phyloP scores from a whole-genome alignment of 345 rosid species.

The Pugionium dolabratum region DNA sequence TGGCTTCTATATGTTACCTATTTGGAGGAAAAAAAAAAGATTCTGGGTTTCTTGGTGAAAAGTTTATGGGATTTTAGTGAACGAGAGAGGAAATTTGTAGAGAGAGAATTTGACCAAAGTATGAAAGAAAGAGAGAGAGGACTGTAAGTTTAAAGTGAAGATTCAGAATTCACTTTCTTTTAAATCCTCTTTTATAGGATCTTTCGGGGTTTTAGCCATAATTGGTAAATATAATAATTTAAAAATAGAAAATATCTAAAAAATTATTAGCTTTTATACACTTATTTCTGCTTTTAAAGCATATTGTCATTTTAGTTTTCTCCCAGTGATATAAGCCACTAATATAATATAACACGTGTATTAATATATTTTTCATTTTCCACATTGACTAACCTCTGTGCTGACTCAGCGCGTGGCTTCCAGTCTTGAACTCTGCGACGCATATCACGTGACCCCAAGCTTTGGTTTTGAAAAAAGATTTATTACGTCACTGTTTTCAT shows the following conservation, averaged over 20 bases:
- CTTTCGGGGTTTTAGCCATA: conserved; percentile 24
- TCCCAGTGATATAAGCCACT: not conserved
- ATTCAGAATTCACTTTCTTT: conserved; percentile 25
- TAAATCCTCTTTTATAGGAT: conserved; percentile 36
- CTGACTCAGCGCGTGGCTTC: conserved; percentile 42
- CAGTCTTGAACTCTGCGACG: conserved; percentile 38
- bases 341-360: conserved; percentile 41
- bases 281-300: not conserved
- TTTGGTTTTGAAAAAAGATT: not conserved
- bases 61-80: not conserved
- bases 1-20: not conserved
- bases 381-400: conserved; percentile 14
- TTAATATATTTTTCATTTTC: conserved; percentile 1
- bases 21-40: conserved; percentile 9
- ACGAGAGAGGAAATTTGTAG: not conserved
- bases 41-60: conserved; percentile 14
- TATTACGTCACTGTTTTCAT: too few species aligned
- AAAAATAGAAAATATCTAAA: not conserved
- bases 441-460: conserved; percentile 74
- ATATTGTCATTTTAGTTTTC: not conserved
- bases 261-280: conserved; percentile 8
- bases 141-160: conserved; percentile 23
- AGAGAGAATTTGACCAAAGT: not conserved
- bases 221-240: not conserved
- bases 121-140: not conserved